phyloP scores from a whole-genome alignment of 1,139 yeast genomes.

The Sugiyamaella japonica region DNA sequence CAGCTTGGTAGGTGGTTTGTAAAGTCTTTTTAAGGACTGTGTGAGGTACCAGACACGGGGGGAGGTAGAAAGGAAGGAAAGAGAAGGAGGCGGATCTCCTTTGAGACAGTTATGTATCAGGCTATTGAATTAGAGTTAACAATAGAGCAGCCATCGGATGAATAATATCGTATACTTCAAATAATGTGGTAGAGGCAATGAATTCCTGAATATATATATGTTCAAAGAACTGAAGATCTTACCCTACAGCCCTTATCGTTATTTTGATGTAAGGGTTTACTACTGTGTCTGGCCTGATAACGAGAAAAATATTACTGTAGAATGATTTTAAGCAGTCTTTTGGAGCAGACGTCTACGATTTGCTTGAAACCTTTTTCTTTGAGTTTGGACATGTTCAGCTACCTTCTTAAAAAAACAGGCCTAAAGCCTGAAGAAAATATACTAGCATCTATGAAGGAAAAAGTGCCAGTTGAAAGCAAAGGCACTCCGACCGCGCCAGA shows the following conservation, averaged over 20 bases:
- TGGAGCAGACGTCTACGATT: not conserved
- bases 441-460: not conserved
- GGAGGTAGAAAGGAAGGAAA: too few relatives aligned
- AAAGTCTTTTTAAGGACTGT: too few relatives aligned
- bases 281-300: not conserved
- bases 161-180: too few relatives aligned
- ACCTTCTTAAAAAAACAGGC: constrained; percentile 25
- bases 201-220: too few relatives aligned
- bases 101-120: too few relatives aligned
- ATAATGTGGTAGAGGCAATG: too few relatives aligned
- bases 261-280: constrained; percentile 9
- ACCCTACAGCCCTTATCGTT: not conserved
- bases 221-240: not conserved
- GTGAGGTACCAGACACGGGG: too few relatives aligned
- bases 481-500: constrained; percentile 3
- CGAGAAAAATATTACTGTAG: not conserved
- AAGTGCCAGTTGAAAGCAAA: constrained; percentile 1
- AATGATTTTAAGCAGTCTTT: too few relatives aligned
- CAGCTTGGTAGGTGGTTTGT: too few relatives aligned
- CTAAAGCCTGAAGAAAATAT: constrained; percentile 15
- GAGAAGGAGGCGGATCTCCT: too few relatives aligned
- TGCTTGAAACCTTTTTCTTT: not conserved
- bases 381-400: constrained; percentile 22
- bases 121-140: too few relatives aligned
- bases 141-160: too few relatives aligned